Evolutionary conservation across 169 alveolate genomes (phyloP).

Genomic region (Pseudocohnilembus persalinus): DNA sequence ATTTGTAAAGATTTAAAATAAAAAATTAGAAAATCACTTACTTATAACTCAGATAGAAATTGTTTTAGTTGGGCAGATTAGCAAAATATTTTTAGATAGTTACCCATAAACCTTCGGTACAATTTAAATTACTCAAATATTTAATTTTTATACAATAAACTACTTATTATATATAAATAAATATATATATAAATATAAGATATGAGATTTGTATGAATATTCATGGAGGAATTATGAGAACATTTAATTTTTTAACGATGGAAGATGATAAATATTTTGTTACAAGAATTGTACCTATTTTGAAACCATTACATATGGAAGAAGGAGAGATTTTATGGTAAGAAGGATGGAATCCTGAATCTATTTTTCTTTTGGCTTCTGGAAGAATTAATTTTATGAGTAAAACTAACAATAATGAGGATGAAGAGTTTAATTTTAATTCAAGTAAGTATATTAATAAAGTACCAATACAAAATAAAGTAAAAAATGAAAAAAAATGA

Average conservation of each 20-base stretch:
- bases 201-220: constrained; percentile 66
- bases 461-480: too few species aligned
- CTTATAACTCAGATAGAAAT: constrained; percentile 53
- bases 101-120: constrained; percentile 62
- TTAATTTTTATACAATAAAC: too few species aligned
- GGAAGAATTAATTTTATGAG: constrained; percentile 53
- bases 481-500: constrained; percentile 8
- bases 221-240: constrained; percentile 55
- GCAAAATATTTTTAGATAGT: constrained; percentile 51
- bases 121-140: too few species aligned
- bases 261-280: constrained; percentile 51
- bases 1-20: constrained; percentile 42
- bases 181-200: too few species aligned
- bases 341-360: constrained; percentile 32
- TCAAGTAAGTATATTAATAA: too few species aligned
- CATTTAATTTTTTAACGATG: constrained; percentile 48
- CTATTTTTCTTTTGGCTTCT: constrained; percentile 23
- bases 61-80: constrained; percentile 57
- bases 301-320: constrained; percentile 38
- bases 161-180: too few species aligned
- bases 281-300: constrained; percentile 38
- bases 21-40: constrained; percentile 52
- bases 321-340: constrained; percentile 41
- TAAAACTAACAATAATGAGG: too few species aligned
- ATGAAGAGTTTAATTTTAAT: too few species aligned